phyloP scores from a whole-genome alignment of 306 rosid genomes.

The Astragalus membranaceus region DNA sequence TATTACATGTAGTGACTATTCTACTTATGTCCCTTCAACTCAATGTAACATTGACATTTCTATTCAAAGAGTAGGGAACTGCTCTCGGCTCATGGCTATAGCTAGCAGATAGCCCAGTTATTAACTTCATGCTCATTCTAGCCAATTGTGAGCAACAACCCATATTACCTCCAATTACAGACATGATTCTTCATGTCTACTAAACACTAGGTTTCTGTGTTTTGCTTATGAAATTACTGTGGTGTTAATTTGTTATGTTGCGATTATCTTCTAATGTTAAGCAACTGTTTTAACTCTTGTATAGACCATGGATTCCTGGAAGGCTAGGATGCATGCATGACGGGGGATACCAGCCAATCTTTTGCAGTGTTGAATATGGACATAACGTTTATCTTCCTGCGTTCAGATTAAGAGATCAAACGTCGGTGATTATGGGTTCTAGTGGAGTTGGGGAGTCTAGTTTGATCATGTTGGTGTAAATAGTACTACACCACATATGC shows the following conservation, averaged over 20 bases:
- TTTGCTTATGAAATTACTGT: neutral
- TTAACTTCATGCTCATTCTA: no score
- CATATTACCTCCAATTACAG: no score
- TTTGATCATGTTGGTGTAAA: constrained; percentile 38
- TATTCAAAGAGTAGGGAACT: no score
- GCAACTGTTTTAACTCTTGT: neutral
- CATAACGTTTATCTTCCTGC: constrained; percentile 68
- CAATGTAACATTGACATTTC: no score
- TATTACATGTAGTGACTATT: no score
- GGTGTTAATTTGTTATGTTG: neutral
- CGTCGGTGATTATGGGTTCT: constrained; percentile 83
- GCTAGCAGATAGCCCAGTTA: no score
- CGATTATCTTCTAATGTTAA: neutral
- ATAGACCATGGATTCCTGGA: constrained; percentile 62
- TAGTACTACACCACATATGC: no score
- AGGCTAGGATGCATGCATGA: constrained; percentile 44
- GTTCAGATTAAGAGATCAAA: constrained; percentile 65
- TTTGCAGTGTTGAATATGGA: constrained; percentile 79
- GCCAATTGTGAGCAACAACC: no score
- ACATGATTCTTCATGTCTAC: no score
- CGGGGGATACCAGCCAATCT: constrained; percentile 82
- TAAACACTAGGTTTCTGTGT: neutral
- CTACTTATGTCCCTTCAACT: no score
- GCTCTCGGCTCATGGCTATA: no score
- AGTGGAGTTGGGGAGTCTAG: constrained; percentile 98